Evolutionary conservation across 768 basidiomycete species (phyloP).

Genomic region (Lactarius vividus): DNA sequence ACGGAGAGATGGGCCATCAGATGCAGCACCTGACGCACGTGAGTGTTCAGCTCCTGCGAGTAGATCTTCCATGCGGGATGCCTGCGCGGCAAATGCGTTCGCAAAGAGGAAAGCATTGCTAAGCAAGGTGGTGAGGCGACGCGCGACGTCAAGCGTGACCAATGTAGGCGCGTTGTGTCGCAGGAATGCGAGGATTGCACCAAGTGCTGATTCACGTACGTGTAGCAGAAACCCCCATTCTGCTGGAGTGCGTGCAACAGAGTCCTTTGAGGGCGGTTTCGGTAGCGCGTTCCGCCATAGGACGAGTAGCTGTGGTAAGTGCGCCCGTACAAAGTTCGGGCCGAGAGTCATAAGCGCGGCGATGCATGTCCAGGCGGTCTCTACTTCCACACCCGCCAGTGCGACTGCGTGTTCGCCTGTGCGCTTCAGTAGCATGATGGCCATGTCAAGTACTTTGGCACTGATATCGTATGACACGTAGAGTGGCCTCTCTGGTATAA

Average conservation of each 20-base stretch:
- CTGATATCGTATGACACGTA: conserved; percentile 95
- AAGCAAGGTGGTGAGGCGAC: conserved; percentile 82
- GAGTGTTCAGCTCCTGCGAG: conserved; percentile 37
- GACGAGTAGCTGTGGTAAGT: conserved; percentile 90
- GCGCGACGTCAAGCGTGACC: conserved; percentile 86
- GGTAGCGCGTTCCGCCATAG: conserved; percentile 97
- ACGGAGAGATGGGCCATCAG: conserved; percentile 56
- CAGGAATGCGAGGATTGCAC: conserved; percentile 86
- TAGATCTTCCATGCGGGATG: conserved; percentile 59
- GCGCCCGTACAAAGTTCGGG: conserved; percentile 88
- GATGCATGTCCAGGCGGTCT: conserved; percentile 92
- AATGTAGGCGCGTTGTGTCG: conserved; percentile 71
- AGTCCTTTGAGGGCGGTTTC: conserved; percentile 90
- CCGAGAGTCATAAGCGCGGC: conserved; percentile 89
- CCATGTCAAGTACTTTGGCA: conserved; percentile 87
- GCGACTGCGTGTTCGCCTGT: conserved; percentile 89
- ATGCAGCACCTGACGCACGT: conserved; percentile 29
- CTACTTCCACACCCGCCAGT: conserved; percentile 79
- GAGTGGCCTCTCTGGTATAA: conserved; percentile 82
- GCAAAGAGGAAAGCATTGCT: conserved; percentile 89
- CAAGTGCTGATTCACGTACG: conserved; percentile 85
- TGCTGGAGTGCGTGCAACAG: conserved; percentile 58
- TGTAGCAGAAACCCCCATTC: conserved; percentile 94
- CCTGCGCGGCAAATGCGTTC: conserved; percentile 71
- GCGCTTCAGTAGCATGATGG: conserved; percentile 84